These are phyloP conservation scores for Cyclaneusma minus DNA, from an alignment of 2,329 filamentous ascomycete genomes.

Conservation along the genomic window DNA sequence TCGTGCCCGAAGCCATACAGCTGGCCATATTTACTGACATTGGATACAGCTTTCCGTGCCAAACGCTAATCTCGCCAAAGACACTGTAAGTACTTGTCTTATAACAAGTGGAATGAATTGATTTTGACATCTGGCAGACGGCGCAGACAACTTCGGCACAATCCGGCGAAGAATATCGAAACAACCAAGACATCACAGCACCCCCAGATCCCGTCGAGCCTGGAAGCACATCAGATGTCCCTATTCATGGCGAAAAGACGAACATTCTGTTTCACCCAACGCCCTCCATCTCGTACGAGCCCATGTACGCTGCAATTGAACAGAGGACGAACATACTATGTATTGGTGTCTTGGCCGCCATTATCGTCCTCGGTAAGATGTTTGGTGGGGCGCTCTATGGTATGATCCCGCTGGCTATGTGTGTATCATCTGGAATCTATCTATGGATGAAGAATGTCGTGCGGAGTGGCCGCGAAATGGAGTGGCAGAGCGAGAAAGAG, in stretches of 20 bases:
- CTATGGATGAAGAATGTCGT: constrained; percentile 84
- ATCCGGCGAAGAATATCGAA: constrained; percentile 63
- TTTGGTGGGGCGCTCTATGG: constrained; percentile 69
- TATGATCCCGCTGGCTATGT: constrained; percentile 57
- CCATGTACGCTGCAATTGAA: constrained; percentile 68
- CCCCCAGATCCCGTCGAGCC: constrained; percentile 75
- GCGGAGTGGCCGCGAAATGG: constrained; percentile 62
- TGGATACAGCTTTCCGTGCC: constrained; percentile 56
- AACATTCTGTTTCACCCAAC: constrained; percentile 94
- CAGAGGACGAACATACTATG: constrained; percentile 57
- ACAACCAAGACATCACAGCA: constrained; percentile 77
- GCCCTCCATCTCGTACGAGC: constrained; percentile 75
- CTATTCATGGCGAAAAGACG: constrained; percentile 91
- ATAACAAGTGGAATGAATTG: constrained; percentile 4
- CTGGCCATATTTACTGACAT: constrained; percentile 3
- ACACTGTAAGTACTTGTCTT: constrained; percentile 33
- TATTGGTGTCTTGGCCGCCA: constrained; percentile 52
- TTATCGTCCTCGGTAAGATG: constrained; percentile 62
- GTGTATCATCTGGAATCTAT: constrained; percentile 63
- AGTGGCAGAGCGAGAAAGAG: constrained; percentile 79
- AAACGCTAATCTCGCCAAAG: constrained; percentile 72
- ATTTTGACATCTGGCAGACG: constrained; percentile 23
- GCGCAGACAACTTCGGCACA: constrained; percentile 58
- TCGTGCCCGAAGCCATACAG: constrained; percentile 9
- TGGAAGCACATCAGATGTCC: constrained; percentile 80